Percentiles rank a stretch among this genome's conserved stretches.
Evolutionary conservation across 2,329 filamentous ascomycete species (phyloP).

Genomic region (Pseudocercospora fuligena): DNA sequence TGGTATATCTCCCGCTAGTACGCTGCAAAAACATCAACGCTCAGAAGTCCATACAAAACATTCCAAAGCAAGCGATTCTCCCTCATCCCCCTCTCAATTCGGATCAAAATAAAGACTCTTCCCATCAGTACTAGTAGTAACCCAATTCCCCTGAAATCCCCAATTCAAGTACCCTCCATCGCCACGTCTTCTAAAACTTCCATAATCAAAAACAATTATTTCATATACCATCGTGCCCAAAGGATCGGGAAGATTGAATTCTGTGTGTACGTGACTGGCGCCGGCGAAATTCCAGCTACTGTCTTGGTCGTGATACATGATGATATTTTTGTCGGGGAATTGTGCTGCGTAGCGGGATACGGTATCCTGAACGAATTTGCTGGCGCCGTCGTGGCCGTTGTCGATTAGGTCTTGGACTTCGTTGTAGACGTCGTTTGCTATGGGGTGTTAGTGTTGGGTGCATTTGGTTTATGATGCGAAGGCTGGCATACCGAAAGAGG

Average conservation of each 20-base stretch:
- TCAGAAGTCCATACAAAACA: no score
- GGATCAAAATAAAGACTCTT: no score
- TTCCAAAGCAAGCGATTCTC: no score
- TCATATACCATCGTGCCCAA: not conserved
- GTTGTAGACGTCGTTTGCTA: not conserved
- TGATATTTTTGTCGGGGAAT: not conserved
- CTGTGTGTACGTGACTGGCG: not conserved
- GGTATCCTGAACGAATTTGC: not conserved
- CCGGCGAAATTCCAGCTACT: no score
- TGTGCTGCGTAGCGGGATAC: not conserved
- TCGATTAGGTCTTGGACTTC: not conserved
- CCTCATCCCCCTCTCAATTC: no score
- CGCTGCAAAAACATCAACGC: no score
- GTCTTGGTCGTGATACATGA: not conserved
- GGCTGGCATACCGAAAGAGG: not conserved
- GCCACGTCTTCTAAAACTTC: not conserved
- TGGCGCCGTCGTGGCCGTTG: not conserved
- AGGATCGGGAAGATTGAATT: not conserved
- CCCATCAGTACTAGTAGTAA: no score
- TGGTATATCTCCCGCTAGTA: no score
- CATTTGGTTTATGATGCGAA: no score
- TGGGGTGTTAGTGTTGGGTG: no score
- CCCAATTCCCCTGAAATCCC: not conserved
- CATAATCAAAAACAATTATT: slow-evolving; percentile 3
- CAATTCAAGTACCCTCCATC: not conserved